Evolutionary conservation across 2,329 filamentous ascomycete species (phyloP).

Genomic region (Passalora sequoiae): DNA sequence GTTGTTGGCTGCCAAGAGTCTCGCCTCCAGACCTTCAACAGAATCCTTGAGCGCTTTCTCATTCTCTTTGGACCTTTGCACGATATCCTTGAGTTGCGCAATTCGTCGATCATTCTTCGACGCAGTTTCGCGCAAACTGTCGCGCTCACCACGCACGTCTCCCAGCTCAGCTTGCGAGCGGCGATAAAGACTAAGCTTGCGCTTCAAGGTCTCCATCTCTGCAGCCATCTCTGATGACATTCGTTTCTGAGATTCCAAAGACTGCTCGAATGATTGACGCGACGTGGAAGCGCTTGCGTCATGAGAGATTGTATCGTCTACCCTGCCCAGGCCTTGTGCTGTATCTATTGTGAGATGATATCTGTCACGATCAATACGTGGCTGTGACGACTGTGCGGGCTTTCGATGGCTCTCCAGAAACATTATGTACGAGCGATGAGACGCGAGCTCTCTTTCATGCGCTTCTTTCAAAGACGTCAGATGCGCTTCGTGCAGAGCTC

Average conservation of each 20-base stretch:
- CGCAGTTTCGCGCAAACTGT: slow-evolving; percentile 36
- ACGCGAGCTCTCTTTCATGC: slow-evolving; percentile 39
- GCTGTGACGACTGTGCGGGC: background rate
- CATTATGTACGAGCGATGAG: slow-evolving; percentile 35
- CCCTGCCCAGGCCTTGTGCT: slow-evolving; percentile 2
- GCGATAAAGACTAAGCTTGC: slow-evolving; percentile 34
- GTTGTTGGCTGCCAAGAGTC: slow-evolving; percentile 38
- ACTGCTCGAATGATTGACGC: slow-evolving; percentile 20
- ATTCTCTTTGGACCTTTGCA: slow-evolving; percentile 37
- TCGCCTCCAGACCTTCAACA: slow-evolving; percentile 36
- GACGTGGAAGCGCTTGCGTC: slow-evolving; percentile 19
- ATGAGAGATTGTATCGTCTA: slow-evolving; percentile 4
- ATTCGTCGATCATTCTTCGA: slow-evolving; percentile 36
- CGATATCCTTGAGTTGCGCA: slow-evolving; percentile 37
- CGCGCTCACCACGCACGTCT: slow-evolving; percentile 36
- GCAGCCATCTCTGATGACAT: slow-evolving; percentile 26
- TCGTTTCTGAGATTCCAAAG: slow-evolving; percentile 28
- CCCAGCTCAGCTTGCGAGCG: slow-evolving; percentile 33
- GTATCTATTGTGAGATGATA: slow-evolving; percentile 21
- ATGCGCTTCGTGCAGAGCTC: slow-evolving; percentile 38
- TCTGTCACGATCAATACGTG: background rate
- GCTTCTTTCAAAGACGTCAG: slow-evolving; percentile 34
- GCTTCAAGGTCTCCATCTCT: slow-evolving; percentile 38
- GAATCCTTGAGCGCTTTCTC: slow-evolving; percentile 36
- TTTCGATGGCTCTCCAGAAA: slow-evolving; percentile 34